phyloP scores from a whole-genome alignment of 2,329 filamentous ascomycete genomes.

The Aspergillus fumigatiaffinis region DNA sequence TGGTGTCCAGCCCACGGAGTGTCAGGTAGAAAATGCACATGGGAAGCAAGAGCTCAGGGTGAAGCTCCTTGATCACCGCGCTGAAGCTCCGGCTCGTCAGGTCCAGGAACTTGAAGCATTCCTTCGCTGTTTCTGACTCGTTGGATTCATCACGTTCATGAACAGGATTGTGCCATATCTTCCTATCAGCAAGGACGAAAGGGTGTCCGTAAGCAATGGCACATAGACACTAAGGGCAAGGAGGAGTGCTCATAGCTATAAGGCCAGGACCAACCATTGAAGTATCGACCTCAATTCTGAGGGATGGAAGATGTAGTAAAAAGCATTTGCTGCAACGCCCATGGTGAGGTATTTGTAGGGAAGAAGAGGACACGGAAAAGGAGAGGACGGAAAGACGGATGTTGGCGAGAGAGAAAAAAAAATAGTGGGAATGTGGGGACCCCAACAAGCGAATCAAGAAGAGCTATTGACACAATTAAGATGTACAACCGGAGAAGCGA shows the following conservation, averaged over 20 bases:
- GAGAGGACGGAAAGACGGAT: neutral
- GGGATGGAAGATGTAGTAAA: slow-evolving; percentile 74
- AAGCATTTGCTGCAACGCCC: slow-evolving; percentile 46
- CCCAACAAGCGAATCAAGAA: neutral
- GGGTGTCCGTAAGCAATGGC: slow-evolving; percentile 10
- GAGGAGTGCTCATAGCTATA: slow-evolving; percentile 2
- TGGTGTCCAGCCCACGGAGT: slow-evolving; percentile 90
- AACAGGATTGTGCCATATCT: slow-evolving; percentile 93
- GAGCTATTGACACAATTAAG: neutral
- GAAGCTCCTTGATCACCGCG: slow-evolving; percentile 90
- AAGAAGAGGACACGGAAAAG: slow-evolving; percentile 13
- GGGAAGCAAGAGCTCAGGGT: slow-evolving; percentile 87
- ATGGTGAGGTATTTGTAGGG: slow-evolving; percentile 26
- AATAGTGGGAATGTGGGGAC: slow-evolving; percentile 3
- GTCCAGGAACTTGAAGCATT: slow-evolving; percentile 83
- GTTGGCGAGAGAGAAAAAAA: slow-evolving; percentile 8
- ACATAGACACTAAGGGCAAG: slow-evolving; percentile 3
- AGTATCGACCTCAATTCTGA: slow-evolving; percentile 75
- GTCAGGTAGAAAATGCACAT: slow-evolving; percentile 90
- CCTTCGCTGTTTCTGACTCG: slow-evolving; percentile 68
- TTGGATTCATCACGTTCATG: slow-evolving; percentile 74
- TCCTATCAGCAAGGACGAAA: slow-evolving; percentile 54
- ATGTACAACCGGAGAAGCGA: neutral
- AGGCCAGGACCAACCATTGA: slow-evolving; percentile 65
- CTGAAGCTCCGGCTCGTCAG: slow-evolving; percentile 90